Base-by-base conservation (phyloP, 768 basidiomycete species). In the Amanita rubescens region DNA sequence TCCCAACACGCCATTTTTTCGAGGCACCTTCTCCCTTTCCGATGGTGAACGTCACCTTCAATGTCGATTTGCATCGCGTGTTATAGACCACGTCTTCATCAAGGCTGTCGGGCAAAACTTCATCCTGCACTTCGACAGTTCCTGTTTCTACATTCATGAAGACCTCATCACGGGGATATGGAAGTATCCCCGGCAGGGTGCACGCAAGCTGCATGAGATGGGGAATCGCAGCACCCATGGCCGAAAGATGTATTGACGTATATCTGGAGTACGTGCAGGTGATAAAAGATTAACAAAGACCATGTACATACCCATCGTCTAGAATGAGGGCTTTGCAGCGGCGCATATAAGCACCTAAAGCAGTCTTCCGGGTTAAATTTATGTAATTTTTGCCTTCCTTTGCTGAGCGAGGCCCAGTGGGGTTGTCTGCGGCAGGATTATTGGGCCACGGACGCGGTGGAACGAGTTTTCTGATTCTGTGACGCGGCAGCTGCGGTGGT, bases 161-260 rank as follows among this genome's bases (percentile, higher is more conserved):
- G 4, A 90, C 79, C 53, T 90, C 85, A 45, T 81, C 77, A 34
- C 69, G 65, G 0, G 79, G 59, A 61, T 80, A 89, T 0, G 90
- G 88, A 10, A 94, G 74, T 45, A 85, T 81, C 2, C 77, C 73
- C 0, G 90, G 87, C 25, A 94, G 73, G 19, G 89, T 84, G 5
- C 84, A 76, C 11, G 78, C 69, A 12, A 95, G 74, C 44, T 81
- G 81, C 25, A 87, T 68, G 20, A 91, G 79, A 60, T 84, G 84
- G 2, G 92, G 90, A 54, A 94, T 93, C 1, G 93, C 90, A 4
- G 92, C 92, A 22, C 90, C 92, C 82, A 94, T 86, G 5, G 89
- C 92, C 55, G 78, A 81, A 41, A 94, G 67, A 65, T 84, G 80
- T 30, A 94, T 67, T 4, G 79, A 82, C 57, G 85, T 85, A 62